Evolutionary conservation across 306 rosid genomes (phyloP), one percentile per base, ranked within the genome.

Genomic region (Quercus parvula): DNA sequence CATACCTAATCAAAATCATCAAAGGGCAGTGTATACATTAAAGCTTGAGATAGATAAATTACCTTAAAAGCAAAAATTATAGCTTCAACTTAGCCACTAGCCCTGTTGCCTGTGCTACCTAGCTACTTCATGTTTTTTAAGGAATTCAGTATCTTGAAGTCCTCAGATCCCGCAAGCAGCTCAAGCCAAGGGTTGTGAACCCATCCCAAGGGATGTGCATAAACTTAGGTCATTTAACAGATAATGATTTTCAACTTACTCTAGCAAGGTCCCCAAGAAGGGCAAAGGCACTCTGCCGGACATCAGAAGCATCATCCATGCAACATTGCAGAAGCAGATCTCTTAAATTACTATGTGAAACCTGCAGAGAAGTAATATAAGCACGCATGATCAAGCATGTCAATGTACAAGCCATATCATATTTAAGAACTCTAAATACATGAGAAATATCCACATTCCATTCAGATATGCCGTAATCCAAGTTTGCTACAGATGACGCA

Each of bases 251-350:
- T 82, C 69, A 73, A 90, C 98, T 90, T 93, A 96, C 99, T 85
- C 98, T 89, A 35, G 98, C 98, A 78, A 93, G 97, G 87, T 96
- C 99, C 71, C 99, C 99, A 72, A 96, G 94, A 80, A 96, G 83
- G 22, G 98, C 99, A 89, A 96, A 96, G 66, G 93, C 94, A 84
- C 99, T 93, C 81, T 96, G 99, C 46, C 98, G 92, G 76, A 96
- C 92, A 88, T 96, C 99, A 25, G 88, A 73, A 84, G 97, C 98
- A 44, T 93, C 98, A 84, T 96, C 99, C 84, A 79, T 75, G 85
- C 99, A 96, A 77, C 94, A 91, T 73, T 85, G 90, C 89, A 91
- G 85, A 73, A 96, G 99, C 78, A 93, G 86, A 84, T 91, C 97
- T 73, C 90, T 87, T 87, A 96, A 82, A 76, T 91, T 89, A 88